Evolutionary conservation across 495 filamentous ascomycete genomes (phyloP).

Genomic region (Aspergillus kassunensis): DNA sequence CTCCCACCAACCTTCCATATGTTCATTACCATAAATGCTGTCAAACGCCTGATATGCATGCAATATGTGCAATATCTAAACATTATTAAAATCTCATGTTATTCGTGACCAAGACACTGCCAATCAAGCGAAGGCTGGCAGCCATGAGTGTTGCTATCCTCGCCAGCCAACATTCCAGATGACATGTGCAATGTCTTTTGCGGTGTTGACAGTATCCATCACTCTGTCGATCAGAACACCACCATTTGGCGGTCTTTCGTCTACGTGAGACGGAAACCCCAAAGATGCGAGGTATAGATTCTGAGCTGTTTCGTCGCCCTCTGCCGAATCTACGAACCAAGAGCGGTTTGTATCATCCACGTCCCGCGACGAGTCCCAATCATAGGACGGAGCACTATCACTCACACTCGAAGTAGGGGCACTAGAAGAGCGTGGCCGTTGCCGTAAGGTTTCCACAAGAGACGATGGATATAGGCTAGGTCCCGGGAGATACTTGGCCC

Average conservation of each 20-base stretch:
- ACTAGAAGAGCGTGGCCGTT: slow-evolving; percentile 59
- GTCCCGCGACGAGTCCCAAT: slow-evolving; percentile 35
- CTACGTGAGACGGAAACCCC: slow-evolving; percentile 81
- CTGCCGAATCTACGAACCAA: slow-evolving; percentile 37
- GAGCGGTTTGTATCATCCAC: slow-evolving; percentile 22
- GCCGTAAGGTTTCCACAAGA: slow-evolving; percentile 72
- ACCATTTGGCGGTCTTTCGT: slow-evolving; percentile 47
- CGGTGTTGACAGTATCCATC: slow-evolving; percentile 93
- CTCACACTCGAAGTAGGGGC: slow-evolving; percentile 73
- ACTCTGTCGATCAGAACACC: slow-evolving; percentile 70
- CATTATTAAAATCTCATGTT: background rate
- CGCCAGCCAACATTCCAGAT: slow-evolving; percentile 99
- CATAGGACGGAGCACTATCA: slow-evolving; percentile 52
- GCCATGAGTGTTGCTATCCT: slow-evolving; percentile 50
- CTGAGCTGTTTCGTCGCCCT: slow-evolving; percentile 37
- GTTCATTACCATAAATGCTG: background rate
- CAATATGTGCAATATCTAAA: background rate
- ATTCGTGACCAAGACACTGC: background rate
- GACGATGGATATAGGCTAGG: slow-evolving; percentile 60
- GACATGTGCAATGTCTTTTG: slow-evolving; percentile 91
- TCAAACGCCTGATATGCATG: slow-evolving; percentile 8
- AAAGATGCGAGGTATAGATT: slow-evolving; percentile 65
- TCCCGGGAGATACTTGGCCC: slow-evolving; percentile 33
- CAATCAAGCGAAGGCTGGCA: too few relatives aligned
- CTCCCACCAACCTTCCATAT: background rate